Base-by-base conservation (phyloP, 164 flowering plant species). In the Aristolochia contorta region DNA sequence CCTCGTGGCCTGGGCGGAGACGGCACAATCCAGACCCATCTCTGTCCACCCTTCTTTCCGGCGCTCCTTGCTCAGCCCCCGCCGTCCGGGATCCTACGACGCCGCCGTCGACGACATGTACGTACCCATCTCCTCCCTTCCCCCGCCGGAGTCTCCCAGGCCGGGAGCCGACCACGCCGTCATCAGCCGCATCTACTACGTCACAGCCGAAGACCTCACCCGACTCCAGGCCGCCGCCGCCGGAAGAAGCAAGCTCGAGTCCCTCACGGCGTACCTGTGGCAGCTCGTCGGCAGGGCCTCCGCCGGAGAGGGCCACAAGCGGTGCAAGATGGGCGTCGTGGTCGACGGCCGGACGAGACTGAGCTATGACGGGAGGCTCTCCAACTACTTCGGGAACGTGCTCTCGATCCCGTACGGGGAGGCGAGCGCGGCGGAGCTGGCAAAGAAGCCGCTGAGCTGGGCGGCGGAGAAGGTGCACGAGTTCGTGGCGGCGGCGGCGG, bases 1-100 rank as follows among this genome's bases (percentile, higher is more conserved):
- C 56, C 53, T 75, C 18, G 69, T 70, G 0, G 61, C 81, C 20
- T 80, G 84, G 79, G 70, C 80, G 0, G 79, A 79, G 58, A 65
- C 66, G 57, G 75, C 84, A 9, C 69, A 45, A 21, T 62, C 59
- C 2, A 64, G 66, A 18, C 32, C 52, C 6, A 16, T 62, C 16
- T 67, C 81, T 0, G 15, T 37, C 32, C 24, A n/a, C 4, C 68
- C 68, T 9, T 52, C 60, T 6, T 69, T 69, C 54, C 53, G 46
- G 1, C 37, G 68, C 13, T 69, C 68, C 16, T 57, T 60, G 10
- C 65, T 69, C 57, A 49, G 48, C 47, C 68, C 72, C 0, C 60
- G 68, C n/a, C 53, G 47, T 10, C 58, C 56, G 0, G 58, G 30
- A 13, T 60, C 51, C 57, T 43, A 50, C 48, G 54, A 33, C 32